These are phyloP conservation scores for Dendrobium huoshanense DNA, from an alignment of 106 monocot genomes.

Conservation along the genomic window DNA sequence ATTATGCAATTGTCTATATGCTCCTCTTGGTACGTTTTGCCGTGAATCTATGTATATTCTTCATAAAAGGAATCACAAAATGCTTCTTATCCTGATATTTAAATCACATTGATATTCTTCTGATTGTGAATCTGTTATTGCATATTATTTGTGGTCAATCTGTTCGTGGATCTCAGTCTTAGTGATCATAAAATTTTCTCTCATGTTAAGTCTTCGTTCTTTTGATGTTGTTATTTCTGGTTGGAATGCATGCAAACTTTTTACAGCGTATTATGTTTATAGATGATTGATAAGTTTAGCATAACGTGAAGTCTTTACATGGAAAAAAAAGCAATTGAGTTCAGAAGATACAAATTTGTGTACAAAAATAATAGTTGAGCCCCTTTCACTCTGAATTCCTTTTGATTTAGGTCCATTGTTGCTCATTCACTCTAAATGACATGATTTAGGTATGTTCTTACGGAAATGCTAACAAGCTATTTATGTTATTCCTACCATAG, in stretches of 20 bases:
- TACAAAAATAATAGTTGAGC: background rate
- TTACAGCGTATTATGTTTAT: background rate
- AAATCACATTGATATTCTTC: background rate
- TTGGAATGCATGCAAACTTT: background rate
- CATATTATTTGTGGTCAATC: background rate
- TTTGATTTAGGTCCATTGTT: background rate
- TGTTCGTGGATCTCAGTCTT: background rate
- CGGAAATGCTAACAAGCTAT: background rate
- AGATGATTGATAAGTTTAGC: background rate
- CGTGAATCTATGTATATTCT: background rate
- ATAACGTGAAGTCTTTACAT: background rate
- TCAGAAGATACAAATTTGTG: background rate
- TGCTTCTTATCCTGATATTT: background rate
- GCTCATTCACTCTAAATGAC: background rate
- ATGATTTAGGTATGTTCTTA: background rate
- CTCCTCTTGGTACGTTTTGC: background rate
- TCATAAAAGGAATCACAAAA: background rate
- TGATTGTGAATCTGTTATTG: background rate
- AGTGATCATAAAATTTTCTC: background rate
- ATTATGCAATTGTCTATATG: background rate
- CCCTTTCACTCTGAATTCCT: background rate
- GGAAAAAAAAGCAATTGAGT: background rate
- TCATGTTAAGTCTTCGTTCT: background rate
- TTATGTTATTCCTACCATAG: no score
- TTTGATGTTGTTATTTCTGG: background rate